A percentile compares a stretch with the other conserved stretches of the same genome.
phyloP scores from a whole-genome alignment of 306 rosid genomes.

The Fragaria iinumae region DNA sequence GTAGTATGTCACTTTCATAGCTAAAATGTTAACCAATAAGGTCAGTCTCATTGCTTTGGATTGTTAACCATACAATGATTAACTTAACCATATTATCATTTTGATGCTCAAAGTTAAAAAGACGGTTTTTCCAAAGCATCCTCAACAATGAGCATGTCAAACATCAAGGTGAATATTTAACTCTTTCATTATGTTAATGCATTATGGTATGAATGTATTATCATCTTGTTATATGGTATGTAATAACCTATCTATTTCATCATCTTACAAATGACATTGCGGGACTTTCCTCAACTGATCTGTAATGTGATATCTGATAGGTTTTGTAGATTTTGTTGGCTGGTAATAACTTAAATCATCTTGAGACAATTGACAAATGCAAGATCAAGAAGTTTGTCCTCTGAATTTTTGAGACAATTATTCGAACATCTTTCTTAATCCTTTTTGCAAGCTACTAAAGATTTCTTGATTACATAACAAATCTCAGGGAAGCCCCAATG shows the following conservation, averaged over 20 bases:
- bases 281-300: too few species aligned
- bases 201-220: background rate
- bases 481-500: too few species aligned
- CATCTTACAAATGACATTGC: background rate
- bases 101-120: conserved; percentile 17
- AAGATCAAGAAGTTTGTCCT: background rate
- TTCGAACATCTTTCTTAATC: background rate
- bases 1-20: conserved; percentile 7
- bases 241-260: background rate
- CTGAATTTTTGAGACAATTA: background rate
- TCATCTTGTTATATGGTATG: background rate
- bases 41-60: conserved; percentile 9
- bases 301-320: background rate
- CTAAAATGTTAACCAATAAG: conserved; percentile 1
- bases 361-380: background rate
- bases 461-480: too few species aligned
- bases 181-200: background rate
- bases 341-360: background rate
- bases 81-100: background rate
- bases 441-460: too few species aligned
- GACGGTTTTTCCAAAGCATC: conserved; percentile 33
- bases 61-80: conserved; percentile 16
- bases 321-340: background rate
- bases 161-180: background rate
- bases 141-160: conserved; percentile 20